A percentile compares a stretch with the other conserved stretches of the same genome.
Evolutionary conservation across 345 rosid species (phyloP).

Genomic region (Populus ilicifolia): DNA sequence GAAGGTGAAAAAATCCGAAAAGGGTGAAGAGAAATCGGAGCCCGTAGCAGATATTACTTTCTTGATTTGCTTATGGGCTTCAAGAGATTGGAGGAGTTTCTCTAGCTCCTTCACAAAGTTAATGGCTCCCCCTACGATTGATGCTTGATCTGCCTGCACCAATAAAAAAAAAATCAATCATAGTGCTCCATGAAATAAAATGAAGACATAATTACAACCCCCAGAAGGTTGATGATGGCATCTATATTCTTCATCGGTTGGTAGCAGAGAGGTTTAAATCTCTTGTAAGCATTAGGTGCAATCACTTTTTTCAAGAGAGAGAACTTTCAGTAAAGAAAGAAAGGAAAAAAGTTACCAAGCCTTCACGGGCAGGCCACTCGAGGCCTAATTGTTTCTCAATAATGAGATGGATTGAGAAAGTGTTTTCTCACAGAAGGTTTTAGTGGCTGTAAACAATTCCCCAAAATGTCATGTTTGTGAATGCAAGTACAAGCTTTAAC

Average conservation of each 20-base stretch:
- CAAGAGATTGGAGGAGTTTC: conserved; percentile 49
- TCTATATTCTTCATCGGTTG: no score
- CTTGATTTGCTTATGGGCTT: conserved; percentile 33
- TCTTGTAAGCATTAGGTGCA: neutral
- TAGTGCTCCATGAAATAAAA: neutral
- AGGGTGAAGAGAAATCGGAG: conserved; percentile 16
- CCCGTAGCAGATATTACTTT: neutral
- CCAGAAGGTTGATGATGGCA: neutral
- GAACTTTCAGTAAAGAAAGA: neutral
- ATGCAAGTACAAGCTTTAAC: neutral
- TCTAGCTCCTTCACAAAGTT: conserved; percentile 70
- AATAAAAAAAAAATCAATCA: neutral
- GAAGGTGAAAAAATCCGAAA: conserved; percentile 48
- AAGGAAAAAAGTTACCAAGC: neutral
- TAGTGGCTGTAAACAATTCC: neutral
- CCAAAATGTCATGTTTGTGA: neutral
- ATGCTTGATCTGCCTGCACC: conserved; percentile 68
- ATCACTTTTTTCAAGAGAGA: neutral
- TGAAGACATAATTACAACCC: neutral
- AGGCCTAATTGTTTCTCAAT: neutral
- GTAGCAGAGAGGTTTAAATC: no score
- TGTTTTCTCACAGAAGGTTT: neutral
- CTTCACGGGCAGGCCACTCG: neutral
- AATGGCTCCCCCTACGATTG: conserved; percentile 71
- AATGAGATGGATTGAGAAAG: neutral